Conservation (phyloP, 768 basidiomycete genomes). For the Amylocystis lapponica region DNA sequence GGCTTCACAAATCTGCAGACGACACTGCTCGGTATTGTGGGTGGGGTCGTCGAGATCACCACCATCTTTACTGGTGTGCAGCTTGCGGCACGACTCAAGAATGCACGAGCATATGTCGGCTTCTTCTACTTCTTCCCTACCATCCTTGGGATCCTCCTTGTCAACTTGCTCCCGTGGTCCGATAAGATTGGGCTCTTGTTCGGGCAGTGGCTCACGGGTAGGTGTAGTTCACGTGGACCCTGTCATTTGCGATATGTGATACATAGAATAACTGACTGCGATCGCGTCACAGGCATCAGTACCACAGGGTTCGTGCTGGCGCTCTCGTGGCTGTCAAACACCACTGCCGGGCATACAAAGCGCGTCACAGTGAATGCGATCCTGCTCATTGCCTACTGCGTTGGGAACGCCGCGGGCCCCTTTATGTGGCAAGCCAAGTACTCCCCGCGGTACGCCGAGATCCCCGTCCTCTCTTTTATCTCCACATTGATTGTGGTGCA, state of each 20-base stretch:
- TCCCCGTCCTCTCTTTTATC: slow-evolving; percentile 1
- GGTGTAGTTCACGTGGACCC: slow-evolving; percentile 18
- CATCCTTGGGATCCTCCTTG: slow-evolving; percentile 53
- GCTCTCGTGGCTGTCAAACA: slow-evolving; percentile 57
- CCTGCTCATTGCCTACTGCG: slow-evolving; percentile 64
- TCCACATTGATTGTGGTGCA: neutral
- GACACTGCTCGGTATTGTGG: slow-evolving; percentile 41
- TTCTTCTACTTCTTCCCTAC: slow-evolving; percentile 58
- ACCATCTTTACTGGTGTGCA: slow-evolving; percentile 5
- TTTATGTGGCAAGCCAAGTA: slow-evolving; percentile 75
- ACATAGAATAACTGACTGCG: neutral
- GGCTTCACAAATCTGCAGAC: slow-evolving; percentile 42
- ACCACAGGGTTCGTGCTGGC: slow-evolving; percentile 56
- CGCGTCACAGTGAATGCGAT: slow-evolving; percentile 66
- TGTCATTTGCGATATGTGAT: neutral
- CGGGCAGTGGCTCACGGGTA: slow-evolving; percentile 48
- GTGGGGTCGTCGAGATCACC: slow-evolving; percentile 1
- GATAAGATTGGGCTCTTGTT: slow-evolving; percentile 63
- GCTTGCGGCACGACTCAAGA: slow-evolving; percentile 30
- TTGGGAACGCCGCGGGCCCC: slow-evolving; percentile 61
- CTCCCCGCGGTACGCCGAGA: slow-evolving; percentile 49
- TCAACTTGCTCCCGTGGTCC: slow-evolving; percentile 60
- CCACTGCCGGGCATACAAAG: slow-evolving; percentile 72
- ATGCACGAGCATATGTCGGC: slow-evolving; percentile 57
- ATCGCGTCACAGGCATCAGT: slow-evolving; percentile 41